These are phyloP conservation scores for Fusarium brevicatenulatum DNA, from an alignment of 2,329 filamentous ascomycete genomes.

Conservation along the genomic window DNA sequence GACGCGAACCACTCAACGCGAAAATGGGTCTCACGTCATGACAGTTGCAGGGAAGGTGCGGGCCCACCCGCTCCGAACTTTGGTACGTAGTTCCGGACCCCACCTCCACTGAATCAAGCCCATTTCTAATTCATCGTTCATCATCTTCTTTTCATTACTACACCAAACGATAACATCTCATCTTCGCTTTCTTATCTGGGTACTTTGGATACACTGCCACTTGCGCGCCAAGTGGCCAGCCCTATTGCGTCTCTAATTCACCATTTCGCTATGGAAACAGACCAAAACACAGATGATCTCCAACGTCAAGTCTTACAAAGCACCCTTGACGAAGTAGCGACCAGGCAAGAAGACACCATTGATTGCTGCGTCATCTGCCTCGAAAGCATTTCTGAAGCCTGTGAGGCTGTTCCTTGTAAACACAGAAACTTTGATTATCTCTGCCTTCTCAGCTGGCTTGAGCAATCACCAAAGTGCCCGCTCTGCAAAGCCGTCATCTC, in stretches of 20 bases:
- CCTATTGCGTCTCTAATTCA: too few relatives aligned
- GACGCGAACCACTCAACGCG: constrained; percentile 43
- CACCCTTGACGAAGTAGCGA: constrained; percentile 56
- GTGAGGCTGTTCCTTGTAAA: constrained; percentile 78
- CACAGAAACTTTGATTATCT: constrained; percentile 87
- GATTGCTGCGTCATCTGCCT: constrained; percentile 87
- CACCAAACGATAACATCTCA: neutral
- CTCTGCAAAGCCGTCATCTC: constrained; percentile 73
- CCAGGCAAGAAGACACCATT: constrained; percentile 35
- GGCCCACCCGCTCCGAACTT: constrained; percentile 8
- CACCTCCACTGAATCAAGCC: neutral
- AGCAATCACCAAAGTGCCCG: constrained; percentile 77
- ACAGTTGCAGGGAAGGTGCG: constrained; percentile 16
- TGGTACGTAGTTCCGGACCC: neutral
- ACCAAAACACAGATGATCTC: constrained; percentile 45
- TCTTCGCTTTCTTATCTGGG: neutral
- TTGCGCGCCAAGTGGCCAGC: neutral
- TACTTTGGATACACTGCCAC: neutral
- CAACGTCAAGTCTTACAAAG: constrained; percentile 55
- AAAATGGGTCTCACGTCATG: constrained; percentile 35
- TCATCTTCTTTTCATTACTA: neutral
- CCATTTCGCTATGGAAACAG: constrained; percentile 38
- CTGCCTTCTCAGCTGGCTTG: constrained; percentile 85
- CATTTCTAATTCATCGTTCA: constrained; percentile 6
- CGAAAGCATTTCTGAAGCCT: constrained; percentile 76